Conservation (phyloP, 2,329 filamentous ascomycete species). For the Stachybotrys echinatus region DNA sequence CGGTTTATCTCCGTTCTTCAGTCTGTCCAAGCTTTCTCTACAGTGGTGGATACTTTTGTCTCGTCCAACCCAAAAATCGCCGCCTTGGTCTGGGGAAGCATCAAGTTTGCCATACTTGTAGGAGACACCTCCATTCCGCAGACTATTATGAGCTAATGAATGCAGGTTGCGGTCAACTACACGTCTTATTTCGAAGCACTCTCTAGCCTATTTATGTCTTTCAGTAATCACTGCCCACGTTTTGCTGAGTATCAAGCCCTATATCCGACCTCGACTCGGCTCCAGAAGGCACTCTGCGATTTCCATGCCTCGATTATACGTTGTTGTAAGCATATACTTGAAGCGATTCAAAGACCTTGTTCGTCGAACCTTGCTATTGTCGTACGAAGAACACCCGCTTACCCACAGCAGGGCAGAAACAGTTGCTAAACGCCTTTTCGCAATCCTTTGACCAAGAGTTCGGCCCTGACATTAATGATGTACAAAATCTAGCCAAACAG, state of each 20-base stretch:
- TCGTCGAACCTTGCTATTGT: slow-evolving; percentile 2
- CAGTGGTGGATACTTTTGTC: slow-evolving; percentile 28
- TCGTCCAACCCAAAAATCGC: slow-evolving; percentile 29
- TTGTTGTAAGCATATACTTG: not conserved
- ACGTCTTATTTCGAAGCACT: slow-evolving; percentile 33
- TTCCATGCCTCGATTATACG: not conserved
- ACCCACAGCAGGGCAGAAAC: not conserved
- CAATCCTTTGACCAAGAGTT: slow-evolving; percentile 1
- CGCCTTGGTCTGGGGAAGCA: slow-evolving; percentile 36
- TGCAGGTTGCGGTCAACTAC: slow-evolving; percentile 20
- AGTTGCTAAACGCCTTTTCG: not conserved
- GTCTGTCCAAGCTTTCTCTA: slow-evolving; percentile 29
- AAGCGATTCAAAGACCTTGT: slow-evolving; percentile 19
- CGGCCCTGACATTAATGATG: not conserved
- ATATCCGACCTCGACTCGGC: slow-evolving; percentile 22
- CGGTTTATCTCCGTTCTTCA: slow-evolving; percentile 17
- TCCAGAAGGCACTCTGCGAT: slow-evolving; percentile 1
- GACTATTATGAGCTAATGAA: not conserved
- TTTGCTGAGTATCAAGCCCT: slow-evolving; percentile 15
- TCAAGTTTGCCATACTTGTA: slow-evolving; percentile 35
- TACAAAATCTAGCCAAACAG: not conserved
- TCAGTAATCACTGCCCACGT: slow-evolving; percentile 14
- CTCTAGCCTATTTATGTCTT: slow-evolving; percentile 26
- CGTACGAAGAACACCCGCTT: not conserved
- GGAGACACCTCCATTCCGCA: not conserved